Conservation (phyloP, 2,329 filamentous ascomycete genomes). For the Rhynchosporium agropyri region DNA sequence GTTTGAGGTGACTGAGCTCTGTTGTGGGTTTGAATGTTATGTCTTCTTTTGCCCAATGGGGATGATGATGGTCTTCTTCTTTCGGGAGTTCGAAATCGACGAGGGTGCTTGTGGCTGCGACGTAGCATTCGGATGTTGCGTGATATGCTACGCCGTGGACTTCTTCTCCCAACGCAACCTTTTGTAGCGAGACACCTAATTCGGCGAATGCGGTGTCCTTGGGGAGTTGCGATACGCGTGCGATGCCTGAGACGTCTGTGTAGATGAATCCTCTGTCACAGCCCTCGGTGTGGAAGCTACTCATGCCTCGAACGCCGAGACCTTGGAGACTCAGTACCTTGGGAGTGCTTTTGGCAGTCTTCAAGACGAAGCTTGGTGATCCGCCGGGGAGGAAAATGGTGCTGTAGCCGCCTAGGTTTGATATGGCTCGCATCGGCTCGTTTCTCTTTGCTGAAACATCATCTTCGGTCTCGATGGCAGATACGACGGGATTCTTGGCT, state of each 20-base stretch:
- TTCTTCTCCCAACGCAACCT: constrained; percentile 70
- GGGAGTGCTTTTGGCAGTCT: constrained; percentile 76
- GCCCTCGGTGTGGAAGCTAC: constrained; percentile 73
- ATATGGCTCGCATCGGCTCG: constrained; percentile 48
- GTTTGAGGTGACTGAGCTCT: constrained; percentile 72
- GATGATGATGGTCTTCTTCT: constrained; percentile 74
- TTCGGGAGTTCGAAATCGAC: constrained; percentile 82
- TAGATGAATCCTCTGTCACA: constrained; percentile 86
- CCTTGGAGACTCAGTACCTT: constrained; percentile 75
- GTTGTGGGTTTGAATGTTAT: constrained; percentile 64
- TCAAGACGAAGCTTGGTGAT: constrained; percentile 81
- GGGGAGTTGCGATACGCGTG: constrained; percentile 75
- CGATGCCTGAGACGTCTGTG: constrained; percentile 70
- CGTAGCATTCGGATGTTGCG: constrained; percentile 71
- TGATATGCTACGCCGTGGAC: constrained; percentile 78
- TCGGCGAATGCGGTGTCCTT: constrained; percentile 68
- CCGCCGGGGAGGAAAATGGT: constrained; percentile 80
- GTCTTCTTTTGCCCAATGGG: constrained; percentile 76
- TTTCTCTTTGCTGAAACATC: constrained; percentile 49
- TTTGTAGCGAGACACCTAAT: constrained; percentile 74
- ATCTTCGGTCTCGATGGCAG: constrained; percentile 52
- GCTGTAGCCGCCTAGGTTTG: constrained; percentile 75
- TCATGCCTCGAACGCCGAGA: constrained; percentile 69
- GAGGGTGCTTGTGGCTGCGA: constrained; percentile 68
- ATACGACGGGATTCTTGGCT: constrained; percentile 57